Conservation (phyloP, 192 early-diverging fungal species). For the Coemansia erecta region DNA sequence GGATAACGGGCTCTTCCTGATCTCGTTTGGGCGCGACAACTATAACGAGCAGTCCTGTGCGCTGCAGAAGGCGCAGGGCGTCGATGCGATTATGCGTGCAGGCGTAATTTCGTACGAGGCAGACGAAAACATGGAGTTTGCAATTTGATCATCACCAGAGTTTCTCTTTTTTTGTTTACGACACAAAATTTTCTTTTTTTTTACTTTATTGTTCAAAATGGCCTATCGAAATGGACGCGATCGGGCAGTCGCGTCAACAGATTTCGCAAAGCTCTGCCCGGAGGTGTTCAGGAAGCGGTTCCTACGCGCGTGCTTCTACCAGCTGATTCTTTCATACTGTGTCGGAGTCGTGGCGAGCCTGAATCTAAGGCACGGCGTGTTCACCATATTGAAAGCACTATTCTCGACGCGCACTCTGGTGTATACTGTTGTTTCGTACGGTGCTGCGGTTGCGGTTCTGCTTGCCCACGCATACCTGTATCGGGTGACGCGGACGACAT, state of each 20-base stretch:
- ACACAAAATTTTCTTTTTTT: not conserved
- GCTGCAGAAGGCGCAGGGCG: constrained; percentile 80
- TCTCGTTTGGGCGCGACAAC: constrained; percentile 87
- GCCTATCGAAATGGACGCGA: constrained; percentile 31
- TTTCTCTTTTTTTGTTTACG: constrained; percentile 1
- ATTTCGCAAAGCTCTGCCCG: constrained; percentile 46
- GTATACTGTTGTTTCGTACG: constrained; percentile 32
- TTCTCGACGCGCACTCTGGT: constrained; percentile 35
- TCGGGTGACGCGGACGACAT: constrained; percentile 34
- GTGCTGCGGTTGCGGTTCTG: constrained; percentile 22
- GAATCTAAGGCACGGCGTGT: constrained; percentile 22
- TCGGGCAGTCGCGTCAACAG: constrained; percentile 34
- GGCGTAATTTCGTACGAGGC: constrained; percentile 59
- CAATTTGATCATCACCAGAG: constrained; percentile 5
- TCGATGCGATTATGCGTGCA: constrained; percentile 85
- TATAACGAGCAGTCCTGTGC: constrained; percentile 57
- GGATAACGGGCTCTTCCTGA: constrained; percentile 85
- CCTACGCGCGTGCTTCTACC: constrained; percentile 43
- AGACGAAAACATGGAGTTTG: constrained; percentile 29
- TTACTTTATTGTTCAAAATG: constrained; percentile 10
- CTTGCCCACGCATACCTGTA: constrained; percentile 27
- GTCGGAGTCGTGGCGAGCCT: constrained; percentile 33
- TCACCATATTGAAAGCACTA: constrained; percentile 21
- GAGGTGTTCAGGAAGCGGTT: constrained; percentile 37
- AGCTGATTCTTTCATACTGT: constrained; percentile 37